Percentiles rank a stretch among this genome's conserved stretches.
Conservation (phyloP, 2,329 filamentous ascomycete species). For the Phyllosticta capitalensis region DNA sequence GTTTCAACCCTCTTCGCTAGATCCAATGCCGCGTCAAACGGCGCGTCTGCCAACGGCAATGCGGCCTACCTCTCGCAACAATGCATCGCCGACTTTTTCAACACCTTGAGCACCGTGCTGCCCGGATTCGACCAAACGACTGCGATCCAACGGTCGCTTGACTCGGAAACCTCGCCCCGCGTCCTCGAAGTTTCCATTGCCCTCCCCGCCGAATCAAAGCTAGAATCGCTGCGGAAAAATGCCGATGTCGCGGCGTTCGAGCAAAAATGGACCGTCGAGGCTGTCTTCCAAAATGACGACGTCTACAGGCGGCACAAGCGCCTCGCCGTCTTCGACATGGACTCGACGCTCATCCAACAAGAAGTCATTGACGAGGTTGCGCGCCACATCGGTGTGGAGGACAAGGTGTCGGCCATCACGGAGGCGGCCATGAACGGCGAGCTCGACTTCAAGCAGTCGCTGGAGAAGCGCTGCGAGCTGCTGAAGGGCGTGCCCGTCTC, state of each 20-base stretch:
- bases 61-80: conserved; percentile 41
- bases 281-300: conserved; percentile 63
- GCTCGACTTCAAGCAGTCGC: conserved; percentile 77
- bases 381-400: conserved; percentile 67
- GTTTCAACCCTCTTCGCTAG: conserved; percentile 32
- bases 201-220: conserved; percentile 42
- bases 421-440: conserved; percentile 92
- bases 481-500: conserved; percentile 70
- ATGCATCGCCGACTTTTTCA: conserved; percentile 47
- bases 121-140: conserved; percentile 41
- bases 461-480: conserved; percentile 70
- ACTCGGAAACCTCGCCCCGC: conserved; percentile 48
- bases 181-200: conserved; percentile 59
- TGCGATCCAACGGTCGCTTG: conserved; percentile 44
- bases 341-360: conserved; percentile 92
- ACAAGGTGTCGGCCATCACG: conserved; percentile 70
- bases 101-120: conserved; percentile 40
- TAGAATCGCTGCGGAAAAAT: conserved; percentile 66
- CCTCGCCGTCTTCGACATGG: conserved; percentile 96
- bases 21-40: conserved; percentile 16
- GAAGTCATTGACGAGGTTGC: conserved; percentile 97
- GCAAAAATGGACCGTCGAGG: conserved; percentile 80
- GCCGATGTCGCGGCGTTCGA: conserved; percentile 74
- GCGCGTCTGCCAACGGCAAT: conserved; percentile 11
- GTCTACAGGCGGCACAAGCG: conserved; percentile 72